These are phyloP conservation scores for Diophrys appendiculata DNA, from an alignment of 73 alveolate species.

Conservation along the genomic window DNA sequence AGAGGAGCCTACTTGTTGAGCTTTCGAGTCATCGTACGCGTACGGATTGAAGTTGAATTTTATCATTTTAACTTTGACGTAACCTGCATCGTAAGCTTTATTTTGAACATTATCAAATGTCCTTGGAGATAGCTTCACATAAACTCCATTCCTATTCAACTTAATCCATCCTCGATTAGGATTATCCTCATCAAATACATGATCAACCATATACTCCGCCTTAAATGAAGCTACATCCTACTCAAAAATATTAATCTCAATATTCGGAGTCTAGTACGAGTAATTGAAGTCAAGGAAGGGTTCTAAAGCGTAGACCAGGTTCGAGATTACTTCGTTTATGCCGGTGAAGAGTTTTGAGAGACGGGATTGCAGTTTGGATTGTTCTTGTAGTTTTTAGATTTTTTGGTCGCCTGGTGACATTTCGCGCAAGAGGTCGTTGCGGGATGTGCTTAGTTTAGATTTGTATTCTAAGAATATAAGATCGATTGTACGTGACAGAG, in stretches of 20 bases:
- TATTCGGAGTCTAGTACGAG: background rate
- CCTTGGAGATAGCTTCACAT: background rate
- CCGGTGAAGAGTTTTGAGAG: background rate
- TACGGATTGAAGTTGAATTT: background rate
- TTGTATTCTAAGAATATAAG: background rate
- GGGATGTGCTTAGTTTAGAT: background rate
- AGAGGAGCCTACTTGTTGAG: no score
- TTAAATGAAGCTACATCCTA: background rate
- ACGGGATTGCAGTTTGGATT: background rate
- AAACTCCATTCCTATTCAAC: background rate
- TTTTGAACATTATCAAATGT: background rate
- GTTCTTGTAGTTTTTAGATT: background rate
- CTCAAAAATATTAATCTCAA: background rate
- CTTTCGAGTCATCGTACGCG: background rate
- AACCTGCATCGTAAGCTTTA: background rate
- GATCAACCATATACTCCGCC: background rate
- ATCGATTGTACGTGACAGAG: background rate
- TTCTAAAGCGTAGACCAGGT: background rate
- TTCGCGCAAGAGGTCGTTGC: background rate
- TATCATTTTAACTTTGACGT: background rate
- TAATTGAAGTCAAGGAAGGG: background rate
- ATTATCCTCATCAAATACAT: background rate
- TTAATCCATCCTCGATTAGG: background rate
- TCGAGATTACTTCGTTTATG: background rate
- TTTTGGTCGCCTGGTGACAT: background rate